These are phyloP conservation scores for Fragaria nilgerrensis DNA, from an alignment of 306 rosid genomes.

Conservation along the genomic window DNA sequence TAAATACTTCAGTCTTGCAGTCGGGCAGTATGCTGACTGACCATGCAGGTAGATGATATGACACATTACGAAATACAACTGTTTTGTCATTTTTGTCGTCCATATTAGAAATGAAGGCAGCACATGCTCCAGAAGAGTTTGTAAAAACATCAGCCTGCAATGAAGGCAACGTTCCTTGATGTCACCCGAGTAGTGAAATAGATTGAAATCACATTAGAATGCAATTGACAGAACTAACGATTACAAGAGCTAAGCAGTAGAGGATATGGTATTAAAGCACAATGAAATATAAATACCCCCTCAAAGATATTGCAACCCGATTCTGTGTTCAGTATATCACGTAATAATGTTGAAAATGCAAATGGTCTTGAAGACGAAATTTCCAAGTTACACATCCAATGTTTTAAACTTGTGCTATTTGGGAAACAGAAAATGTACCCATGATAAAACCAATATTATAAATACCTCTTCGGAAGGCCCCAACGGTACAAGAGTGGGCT, in stretches of 20 bases:
- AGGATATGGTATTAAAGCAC: constrained; percentile 1
- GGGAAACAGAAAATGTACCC: not conserved
- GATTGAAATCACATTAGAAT: not conserved
- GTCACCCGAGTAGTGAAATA: not conserved
- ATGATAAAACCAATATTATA: not conserved
- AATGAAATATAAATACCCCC: not conserved
- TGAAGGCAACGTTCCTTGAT: constrained; percentile 22
- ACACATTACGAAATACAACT: constrained; percentile 60
- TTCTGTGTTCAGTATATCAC: not conserved
- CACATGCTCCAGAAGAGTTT: constrained; percentile 79
- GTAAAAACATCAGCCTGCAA: constrained; percentile 82
- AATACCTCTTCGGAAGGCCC: constrained; percentile 82
- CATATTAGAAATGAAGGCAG: constrained; percentile 71
- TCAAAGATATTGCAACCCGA: not conserved
- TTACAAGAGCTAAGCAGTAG: not conserved
- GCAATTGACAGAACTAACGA: not conserved
- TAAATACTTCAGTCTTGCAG: constrained; percentile 81
- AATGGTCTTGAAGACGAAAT: constrained; percentile 7
- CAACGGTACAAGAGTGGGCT: constrained; percentile 48
- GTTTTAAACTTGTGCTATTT: not conserved
- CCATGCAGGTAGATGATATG: constrained; percentile 97
- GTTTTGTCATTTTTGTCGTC: constrained; percentile 80
- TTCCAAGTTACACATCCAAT: not conserved
- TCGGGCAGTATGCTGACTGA: constrained; percentile 96
- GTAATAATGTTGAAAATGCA: not conserved